Conservation (phyloP, 2,329 filamentous ascomycete genomes). For the Zalaria obscura region DNA sequence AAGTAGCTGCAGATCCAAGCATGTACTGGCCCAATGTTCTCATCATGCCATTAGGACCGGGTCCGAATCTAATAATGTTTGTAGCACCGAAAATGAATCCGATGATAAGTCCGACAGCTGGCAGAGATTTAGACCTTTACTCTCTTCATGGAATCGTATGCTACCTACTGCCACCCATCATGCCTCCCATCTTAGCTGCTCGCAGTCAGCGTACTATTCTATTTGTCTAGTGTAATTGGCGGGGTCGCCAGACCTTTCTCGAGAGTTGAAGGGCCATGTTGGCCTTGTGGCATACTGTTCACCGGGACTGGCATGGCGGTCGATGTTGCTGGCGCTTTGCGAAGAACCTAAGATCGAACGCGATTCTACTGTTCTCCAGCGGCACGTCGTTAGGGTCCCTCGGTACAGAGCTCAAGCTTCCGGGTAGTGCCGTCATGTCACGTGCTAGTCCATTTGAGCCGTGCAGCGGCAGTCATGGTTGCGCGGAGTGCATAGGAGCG, state of each 20-base stretch:
- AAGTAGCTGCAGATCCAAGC: slow-evolving; percentile 85
- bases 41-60: slow-evolving; percentile 86
- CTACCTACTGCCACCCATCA: slow-evolving; percentile 93
- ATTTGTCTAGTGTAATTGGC: slow-evolving; percentile 8
- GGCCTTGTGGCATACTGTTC: slow-evolving; percentile 24
- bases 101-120: slow-evolving; percentile 90
- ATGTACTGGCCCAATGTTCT: slow-evolving; percentile 93
- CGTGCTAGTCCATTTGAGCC: no score
- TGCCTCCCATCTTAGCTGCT: slow-evolving; percentile 89
- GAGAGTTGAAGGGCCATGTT: slow-evolving; percentile 49
- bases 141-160: slow-evolving; percentile 1
- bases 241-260: slow-evolving; percentile 42
- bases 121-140: slow-evolving; percentile 2
- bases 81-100: slow-evolving; percentile 91
- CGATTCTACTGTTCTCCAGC: no score
- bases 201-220: slow-evolving; percentile 3
- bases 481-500: no score
- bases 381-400: background rate
- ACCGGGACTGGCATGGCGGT: slow-evolving; percentile 41
- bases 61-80: slow-evolving; percentile 90
- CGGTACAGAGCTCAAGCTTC: background rate
- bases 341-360: no score
- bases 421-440: background rate
- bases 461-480: no score
- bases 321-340: no score